phyloP scores from a whole-genome alignment of 108 stramenopile species.

The Hondaea fermentalgiana region DNA sequence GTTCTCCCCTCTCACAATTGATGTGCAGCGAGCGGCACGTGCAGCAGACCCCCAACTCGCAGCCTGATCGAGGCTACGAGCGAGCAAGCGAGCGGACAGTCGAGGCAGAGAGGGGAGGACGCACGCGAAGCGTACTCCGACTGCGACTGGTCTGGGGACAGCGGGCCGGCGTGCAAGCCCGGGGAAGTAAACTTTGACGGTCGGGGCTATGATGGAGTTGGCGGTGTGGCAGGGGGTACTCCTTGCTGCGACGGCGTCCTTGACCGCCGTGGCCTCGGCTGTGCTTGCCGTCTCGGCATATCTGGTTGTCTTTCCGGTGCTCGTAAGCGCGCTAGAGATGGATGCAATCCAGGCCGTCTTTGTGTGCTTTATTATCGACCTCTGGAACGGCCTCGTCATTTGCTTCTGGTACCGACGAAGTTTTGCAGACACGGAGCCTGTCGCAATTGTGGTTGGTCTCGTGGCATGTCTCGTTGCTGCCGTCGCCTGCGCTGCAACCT shows the following conservation, averaged over 20 bases:
- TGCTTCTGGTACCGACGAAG: background rate
- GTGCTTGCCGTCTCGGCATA: background rate
- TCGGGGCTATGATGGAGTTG: background rate
- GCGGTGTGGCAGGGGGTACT: background rate
- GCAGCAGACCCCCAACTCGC: too few relatives aligned
- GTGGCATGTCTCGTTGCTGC: background rate
- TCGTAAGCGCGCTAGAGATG: background rate
- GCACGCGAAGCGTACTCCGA: too few relatives aligned
- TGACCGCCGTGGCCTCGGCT: background rate
- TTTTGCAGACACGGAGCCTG: background rate
- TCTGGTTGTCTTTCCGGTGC: background rate
- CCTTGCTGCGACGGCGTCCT: background rate
- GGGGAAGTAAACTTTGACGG: too few relatives aligned
- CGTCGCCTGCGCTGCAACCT: background rate
- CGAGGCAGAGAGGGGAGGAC: too few relatives aligned
- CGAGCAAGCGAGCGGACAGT: too few relatives aligned
- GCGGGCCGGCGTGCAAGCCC: too few relatives aligned
- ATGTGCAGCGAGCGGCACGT: too few relatives aligned
- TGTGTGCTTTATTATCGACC: background rate
- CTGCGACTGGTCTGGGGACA: too few relatives aligned
- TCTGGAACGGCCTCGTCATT: background rate
- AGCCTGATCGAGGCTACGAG: too few relatives aligned
- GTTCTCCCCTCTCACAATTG: too few relatives aligned
- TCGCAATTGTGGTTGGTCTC: background rate
- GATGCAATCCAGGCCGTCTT: background rate